Conservation (phyloP, 805 yeast genomes). For the Huiozyma sinensis region DNA sequence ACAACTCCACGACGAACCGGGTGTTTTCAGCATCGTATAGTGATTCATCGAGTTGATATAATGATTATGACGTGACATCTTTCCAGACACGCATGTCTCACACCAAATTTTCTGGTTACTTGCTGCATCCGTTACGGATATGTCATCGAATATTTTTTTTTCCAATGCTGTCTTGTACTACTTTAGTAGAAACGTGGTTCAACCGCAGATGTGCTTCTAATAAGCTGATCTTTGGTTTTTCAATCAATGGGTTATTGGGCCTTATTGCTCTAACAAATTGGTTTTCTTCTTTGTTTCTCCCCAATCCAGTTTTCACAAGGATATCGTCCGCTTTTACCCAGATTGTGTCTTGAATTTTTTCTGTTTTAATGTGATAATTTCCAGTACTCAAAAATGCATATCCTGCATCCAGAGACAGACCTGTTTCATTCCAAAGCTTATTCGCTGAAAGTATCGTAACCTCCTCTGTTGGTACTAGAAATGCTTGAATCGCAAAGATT, state of each 20-base stretch:
- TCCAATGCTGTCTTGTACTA: background rate
- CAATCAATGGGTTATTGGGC: background rate
- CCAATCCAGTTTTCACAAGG: too few relatives aligned
- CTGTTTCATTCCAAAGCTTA: background rate
- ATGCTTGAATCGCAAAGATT: background rate
- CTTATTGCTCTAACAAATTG: background rate
- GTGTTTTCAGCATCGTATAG: background rate
- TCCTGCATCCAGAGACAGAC: background rate
- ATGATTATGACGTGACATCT: background rate
- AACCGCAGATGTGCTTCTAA: conserved; percentile 2
- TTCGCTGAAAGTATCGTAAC: conserved; percentile 2
- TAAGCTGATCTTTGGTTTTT: background rate
- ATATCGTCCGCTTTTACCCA: background rate
- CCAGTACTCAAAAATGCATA: background rate
- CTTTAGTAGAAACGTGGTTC: background rate
- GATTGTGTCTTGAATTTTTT: background rate
- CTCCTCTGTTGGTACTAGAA: conserved; percentile 1
- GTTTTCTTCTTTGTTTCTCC: too few relatives aligned
- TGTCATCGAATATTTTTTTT: background rate
- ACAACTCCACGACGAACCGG: conserved; percentile 4
- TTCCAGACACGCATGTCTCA: conserved; percentile 1
- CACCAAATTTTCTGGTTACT: conserved; percentile 1
- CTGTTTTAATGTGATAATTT: background rate
- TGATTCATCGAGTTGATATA: conserved; percentile 4
- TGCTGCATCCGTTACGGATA: background rate